These are phyloP conservation scores for Mycena leptocephala DNA, from an alignment of 768 basidiomycete genomes.

Conservation along the genomic window DNA sequence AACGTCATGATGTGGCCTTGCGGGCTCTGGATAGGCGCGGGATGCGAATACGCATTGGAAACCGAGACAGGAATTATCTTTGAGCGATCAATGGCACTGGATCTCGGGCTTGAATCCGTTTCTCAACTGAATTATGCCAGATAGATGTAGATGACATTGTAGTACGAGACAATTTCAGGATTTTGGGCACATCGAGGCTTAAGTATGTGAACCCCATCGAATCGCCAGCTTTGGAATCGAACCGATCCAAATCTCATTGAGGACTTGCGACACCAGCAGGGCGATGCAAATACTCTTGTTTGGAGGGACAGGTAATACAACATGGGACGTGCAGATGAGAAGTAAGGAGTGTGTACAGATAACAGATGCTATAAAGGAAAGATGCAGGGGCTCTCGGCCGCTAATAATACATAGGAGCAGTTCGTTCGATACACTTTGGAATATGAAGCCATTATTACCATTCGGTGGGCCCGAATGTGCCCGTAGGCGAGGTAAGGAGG, in stretches of 20 bases:
- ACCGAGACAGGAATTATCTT: not conserved
- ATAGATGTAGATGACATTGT: no score
- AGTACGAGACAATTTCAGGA: no score
- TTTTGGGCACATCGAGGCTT: no score
- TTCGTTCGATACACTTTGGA: not conserved
- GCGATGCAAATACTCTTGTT: no score
- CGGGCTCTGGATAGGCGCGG: not conserved
- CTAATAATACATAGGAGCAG: not conserved
- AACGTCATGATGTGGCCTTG: not conserved
- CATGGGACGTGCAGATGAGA: not conserved
- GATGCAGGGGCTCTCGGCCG: not conserved
- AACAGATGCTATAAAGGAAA: not conserved
- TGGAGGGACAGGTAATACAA: no score
- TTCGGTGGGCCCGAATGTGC: slow-evolving; percentile 25
- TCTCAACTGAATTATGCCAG: no score
- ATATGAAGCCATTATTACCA: slow-evolving; percentile 23
- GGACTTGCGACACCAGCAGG: no score
- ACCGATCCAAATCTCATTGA: no score
- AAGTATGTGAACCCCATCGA: no score
- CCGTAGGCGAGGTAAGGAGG: slow-evolving; percentile 42
- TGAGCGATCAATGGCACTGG: no score
- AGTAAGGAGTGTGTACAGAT: slow-evolving; percentile 21
- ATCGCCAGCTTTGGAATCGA: no score
- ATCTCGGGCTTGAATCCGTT: no score
- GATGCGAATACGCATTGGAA: not conserved